Evolutionary conservation across 352 stramenopile species (phyloP).

Genomic region (Albugo candida): DNA sequence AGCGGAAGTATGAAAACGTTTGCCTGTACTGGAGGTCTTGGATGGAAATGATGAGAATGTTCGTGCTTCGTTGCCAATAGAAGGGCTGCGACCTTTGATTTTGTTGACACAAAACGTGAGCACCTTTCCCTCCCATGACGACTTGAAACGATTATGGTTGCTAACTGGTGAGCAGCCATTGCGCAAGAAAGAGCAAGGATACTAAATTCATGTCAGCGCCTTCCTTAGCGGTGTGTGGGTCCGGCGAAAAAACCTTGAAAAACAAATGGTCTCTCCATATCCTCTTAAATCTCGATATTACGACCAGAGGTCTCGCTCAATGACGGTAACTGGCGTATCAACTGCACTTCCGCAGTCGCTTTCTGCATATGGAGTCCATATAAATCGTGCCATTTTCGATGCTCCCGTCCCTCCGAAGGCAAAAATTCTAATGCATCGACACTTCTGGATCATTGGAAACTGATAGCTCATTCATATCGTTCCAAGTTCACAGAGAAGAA

Average conservation of each 20-base stretch:
- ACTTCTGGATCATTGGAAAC: conserved; percentile 99
- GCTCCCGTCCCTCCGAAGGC: conserved; percentile 87
- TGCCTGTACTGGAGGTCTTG: no score
- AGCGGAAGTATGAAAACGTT: no score
- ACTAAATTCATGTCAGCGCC: conserved; percentile 95
- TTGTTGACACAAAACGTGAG: no score
- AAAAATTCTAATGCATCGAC: conserved; percentile 88
- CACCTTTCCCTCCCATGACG: no score
- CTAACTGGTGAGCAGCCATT: no score
- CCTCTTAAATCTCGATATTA: neutral
- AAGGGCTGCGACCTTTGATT: no score
- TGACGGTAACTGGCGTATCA: conserved; percentile 40
- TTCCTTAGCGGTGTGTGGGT: conserved; percentile 96
- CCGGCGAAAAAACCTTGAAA: conserved; percentile 97
- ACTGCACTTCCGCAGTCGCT: conserved; percentile 87
- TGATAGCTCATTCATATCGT: conserved; percentile 99
- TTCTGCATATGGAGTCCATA: conserved; percentile 97
- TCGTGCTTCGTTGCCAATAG: no score
- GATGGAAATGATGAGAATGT: no score
- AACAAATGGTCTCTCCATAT: conserved; percentile 90
- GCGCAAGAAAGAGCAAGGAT: no score
- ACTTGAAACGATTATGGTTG: no score
- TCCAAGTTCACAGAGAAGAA: conserved; percentile 94
- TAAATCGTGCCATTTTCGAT: conserved; percentile 99
- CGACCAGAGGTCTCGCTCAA: conserved; percentile 12